Evolutionary conservation across 805 yeast species (phyloP).

Genomic region (Lachancea sp.): DNA sequence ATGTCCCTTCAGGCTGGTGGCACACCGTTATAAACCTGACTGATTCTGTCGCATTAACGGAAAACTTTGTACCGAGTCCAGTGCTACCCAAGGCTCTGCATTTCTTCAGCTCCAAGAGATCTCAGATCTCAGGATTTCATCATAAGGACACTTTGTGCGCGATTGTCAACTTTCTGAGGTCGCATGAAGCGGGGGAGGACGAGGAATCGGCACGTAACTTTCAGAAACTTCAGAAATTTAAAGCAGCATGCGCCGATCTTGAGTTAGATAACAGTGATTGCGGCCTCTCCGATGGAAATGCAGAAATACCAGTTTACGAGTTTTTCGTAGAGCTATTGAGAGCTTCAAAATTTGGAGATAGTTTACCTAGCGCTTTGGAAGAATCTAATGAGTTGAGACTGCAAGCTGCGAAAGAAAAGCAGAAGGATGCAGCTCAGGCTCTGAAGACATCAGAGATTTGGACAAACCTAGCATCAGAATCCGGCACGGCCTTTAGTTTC

Average conservation of each 20-base stretch:
- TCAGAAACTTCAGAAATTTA: constrained; percentile 23
- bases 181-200: not conserved
- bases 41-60: constrained; percentile 81
- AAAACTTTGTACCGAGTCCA: constrained; percentile 72
- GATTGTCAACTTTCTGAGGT: constrained; percentile 19
- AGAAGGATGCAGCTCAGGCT: constrained; percentile 8
- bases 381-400: constrained; percentile 34
- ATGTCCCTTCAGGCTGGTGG: constrained; percentile 98
- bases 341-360: constrained; percentile 31
- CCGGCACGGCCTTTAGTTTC: constrained; percentile 29
- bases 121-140: constrained; percentile 77
- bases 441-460: constrained; percentile 45
- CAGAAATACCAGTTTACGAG: constrained; percentile 52
- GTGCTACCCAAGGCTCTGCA: constrained; percentile 55
- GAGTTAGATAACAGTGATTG: constrained; percentile 50
- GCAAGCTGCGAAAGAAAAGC: constrained; percentile 22
- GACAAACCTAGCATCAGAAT: constrained; percentile 38
- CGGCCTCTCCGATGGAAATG: constrained; percentile 42
- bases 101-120: constrained; percentile 59
- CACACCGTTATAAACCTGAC: constrained; percentile 83
- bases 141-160: constrained; percentile 43
- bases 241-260: constrained; percentile 25
- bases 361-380: constrained; percentile 33
- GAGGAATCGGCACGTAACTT: constrained; percentile 25
- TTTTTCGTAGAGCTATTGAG: constrained; percentile 48